Percentiles rank a stretch among this genome's conserved stretches.
Evolutionary conservation across 1,284 basidiomycete species (phyloP).

Genomic region (Chiua sp.): DNA sequence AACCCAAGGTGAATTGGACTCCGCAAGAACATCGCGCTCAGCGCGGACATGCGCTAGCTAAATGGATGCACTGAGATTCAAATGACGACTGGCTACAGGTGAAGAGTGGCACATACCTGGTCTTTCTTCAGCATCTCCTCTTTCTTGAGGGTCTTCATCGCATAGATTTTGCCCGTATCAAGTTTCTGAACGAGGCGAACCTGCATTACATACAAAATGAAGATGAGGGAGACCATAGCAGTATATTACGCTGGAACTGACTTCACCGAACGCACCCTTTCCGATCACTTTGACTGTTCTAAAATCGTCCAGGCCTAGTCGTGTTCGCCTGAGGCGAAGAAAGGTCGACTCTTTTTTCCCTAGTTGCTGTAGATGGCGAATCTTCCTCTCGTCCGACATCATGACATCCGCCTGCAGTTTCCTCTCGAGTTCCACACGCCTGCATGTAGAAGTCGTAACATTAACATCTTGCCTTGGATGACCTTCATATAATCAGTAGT

Average conservation of each 20-base stretch:
- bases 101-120: constrained; percentile 61
- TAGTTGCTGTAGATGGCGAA: constrained; percentile 79
- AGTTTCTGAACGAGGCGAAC: constrained; percentile 96
- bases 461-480: constrained; percentile 7
- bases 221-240: constrained; percentile 46
- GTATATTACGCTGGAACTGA: constrained; percentile 34
- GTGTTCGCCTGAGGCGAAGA: constrained; percentile 79
- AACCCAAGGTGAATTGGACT: constrained; percentile 98
- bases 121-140: constrained; percentile 99
- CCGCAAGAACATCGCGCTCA: constrained; percentile 92
- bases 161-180: constrained; percentile 98
- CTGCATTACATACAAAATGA: constrained; percentile 63
- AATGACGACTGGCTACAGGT: constrained; percentile 3
- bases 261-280: constrained; percentile 94
- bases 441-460: constrained; percentile 38
- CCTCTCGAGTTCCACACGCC: constrained; percentile 87
- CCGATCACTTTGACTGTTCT: constrained; percentile 95
- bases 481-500: neutral
- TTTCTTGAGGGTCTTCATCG: constrained; percentile 99
- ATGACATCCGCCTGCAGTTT: constrained; percentile 67
- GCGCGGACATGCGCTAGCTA: constrained; percentile 92
- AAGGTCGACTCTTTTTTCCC: constrained; percentile 88
- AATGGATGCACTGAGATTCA: constrained; percentile 41
- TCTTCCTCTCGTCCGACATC: constrained; percentile 79
- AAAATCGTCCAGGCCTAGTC: constrained; percentile 89